Evolutionary conservation across 2,329 filamentous ascomycete genomes (phyloP).

Genomic region (Fusarium acutatum): DNA sequence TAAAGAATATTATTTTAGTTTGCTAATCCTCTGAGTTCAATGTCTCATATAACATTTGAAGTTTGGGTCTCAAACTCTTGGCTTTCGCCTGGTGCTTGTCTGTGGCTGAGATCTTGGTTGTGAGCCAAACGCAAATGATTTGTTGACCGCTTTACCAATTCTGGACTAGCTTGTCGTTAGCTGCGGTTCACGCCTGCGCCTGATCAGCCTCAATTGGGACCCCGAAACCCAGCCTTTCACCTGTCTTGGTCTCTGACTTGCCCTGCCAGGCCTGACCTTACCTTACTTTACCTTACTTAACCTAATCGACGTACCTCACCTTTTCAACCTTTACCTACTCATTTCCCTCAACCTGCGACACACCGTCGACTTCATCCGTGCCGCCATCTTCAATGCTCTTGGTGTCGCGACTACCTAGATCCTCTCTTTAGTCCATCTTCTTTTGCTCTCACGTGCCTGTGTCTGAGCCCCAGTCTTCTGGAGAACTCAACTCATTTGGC

Average conservation of each 20-base stretch:
- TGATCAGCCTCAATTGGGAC: conserved; percentile 41
- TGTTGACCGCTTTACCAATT: conserved; percentile 38
- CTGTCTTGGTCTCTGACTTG: background rate
- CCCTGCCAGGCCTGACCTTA: background rate
- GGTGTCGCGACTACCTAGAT: conserved; percentile 9
- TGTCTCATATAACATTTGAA: background rate
- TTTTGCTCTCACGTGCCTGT: conserved; percentile 24
- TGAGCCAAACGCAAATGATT: conserved; percentile 31
- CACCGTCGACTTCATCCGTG: background rate
- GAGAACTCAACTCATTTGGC: conserved; percentile 32
- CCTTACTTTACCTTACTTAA: background rate
- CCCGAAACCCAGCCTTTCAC: conserved; percentile 37
- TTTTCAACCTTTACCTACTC: conserved; percentile 21
- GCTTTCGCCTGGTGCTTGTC: conserved; percentile 3
- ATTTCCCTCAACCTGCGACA: background rate
- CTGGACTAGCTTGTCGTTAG: conserved; percentile 22
- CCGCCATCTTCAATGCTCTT: background rate
- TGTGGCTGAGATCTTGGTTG: conserved; percentile 22
- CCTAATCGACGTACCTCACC: conserved; percentile 4
- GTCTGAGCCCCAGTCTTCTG: conserved; percentile 24
- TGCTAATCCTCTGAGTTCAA: background rate
- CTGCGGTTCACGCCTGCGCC: conserved; percentile 32
- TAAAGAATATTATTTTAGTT: background rate
- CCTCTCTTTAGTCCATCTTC: background rate
- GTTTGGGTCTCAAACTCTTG: conserved; percentile 10